Percentiles rank a stretch among this genome's conserved stretches.
Evolutionary conservation across 2,329 filamentous ascomycete genomes (phyloP).

Genomic region (Fonsecaea multimorphosa): DNA sequence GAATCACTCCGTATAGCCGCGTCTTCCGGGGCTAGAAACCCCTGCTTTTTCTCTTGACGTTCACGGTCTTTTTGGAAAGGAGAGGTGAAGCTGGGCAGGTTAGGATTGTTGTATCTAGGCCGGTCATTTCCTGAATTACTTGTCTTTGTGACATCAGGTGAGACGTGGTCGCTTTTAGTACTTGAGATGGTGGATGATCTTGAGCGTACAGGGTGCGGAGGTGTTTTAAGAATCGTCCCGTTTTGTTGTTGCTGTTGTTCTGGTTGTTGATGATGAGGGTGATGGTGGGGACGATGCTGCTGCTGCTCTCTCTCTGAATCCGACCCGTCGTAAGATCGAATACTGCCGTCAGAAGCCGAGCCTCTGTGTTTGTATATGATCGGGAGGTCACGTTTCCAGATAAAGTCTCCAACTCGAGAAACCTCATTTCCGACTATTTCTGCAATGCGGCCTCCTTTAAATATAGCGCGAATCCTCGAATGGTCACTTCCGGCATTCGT

Average conservation of each 20-base stretch:
- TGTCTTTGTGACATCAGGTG: constrained; percentile 17
- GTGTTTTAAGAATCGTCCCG: constrained; percentile 31
- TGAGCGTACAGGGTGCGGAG: constrained; percentile 23
- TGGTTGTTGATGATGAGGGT: neutral
- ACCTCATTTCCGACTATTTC: constrained; percentile 72
- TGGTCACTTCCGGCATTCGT: constrained; percentile 52
- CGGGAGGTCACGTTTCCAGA: constrained; percentile 63
- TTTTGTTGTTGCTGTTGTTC: constrained; percentile 39
- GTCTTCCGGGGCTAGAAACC: constrained; percentile 35
- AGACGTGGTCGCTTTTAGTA: constrained; percentile 31
- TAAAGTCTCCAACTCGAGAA: constrained; percentile 65
- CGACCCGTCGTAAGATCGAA: constrained; percentile 54
- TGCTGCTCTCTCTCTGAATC: constrained; percentile 53
- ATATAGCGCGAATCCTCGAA: constrained; percentile 72
- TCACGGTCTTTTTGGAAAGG: constrained; percentile 50
- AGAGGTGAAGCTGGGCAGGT: constrained; percentile 60
- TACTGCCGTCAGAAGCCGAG: constrained; percentile 53
- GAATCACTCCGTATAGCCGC: constrained; percentile 26
- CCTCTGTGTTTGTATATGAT: constrained; percentile 47
- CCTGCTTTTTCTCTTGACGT: constrained; percentile 43
- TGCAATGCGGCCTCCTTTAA: constrained; percentile 78
- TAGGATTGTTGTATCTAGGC: constrained; percentile 50
- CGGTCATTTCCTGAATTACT: constrained; percentile 22
- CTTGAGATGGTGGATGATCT: constrained; percentile 37
- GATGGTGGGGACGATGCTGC: constrained; percentile 1